A percentile compares a stretch with the other conserved stretches of the same genome.
phyloP scores from a whole-genome alignment of 129 eudicot genomes.

The Kitagawia praeruptora region DNA sequence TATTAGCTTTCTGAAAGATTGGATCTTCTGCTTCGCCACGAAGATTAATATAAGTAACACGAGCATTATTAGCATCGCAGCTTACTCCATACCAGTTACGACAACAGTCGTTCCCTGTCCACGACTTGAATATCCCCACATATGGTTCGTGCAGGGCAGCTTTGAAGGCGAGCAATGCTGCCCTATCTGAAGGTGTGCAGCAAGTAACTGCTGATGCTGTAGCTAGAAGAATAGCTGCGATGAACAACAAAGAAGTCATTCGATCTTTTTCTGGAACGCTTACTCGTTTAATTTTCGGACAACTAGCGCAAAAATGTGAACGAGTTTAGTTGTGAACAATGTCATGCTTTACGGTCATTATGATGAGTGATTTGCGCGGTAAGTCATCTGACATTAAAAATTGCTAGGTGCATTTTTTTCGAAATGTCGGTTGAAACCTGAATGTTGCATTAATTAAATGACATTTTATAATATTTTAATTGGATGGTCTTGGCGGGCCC shows the following conservation, averaged over 20 bases:
- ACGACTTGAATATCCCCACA: constrained; percentile 66
- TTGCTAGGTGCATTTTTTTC: neutral
- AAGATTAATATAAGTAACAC: constrained; percentile 81
- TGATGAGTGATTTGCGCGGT: neutral
- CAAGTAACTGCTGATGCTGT: constrained; percentile 25
- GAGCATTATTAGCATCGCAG: constrained; percentile 54
- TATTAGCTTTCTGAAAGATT: constrained; percentile 48
- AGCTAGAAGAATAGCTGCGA: constrained; percentile 22
- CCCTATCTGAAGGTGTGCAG: constrained; percentile 70
- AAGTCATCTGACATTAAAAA: neutral
- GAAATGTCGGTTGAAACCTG: neutral
- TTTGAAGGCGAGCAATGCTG: constrained; percentile 58
- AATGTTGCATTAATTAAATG: no score
- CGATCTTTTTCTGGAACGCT: neutral
- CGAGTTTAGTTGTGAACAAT: neutral
- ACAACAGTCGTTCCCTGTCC: constrained; percentile 84
- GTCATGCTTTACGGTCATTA: constrained; percentile 9
- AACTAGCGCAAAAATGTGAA: neutral
- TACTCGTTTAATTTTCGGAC: neutral
- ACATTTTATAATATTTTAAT: no score
- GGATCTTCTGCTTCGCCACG: constrained; percentile 93
- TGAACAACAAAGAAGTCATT: constrained; percentile 21
- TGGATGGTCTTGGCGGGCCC: no score
- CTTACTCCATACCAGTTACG: constrained; percentile 78
- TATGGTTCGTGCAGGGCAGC: constrained; percentile 62